These are phyloP conservation scores for Ustilaginoidea virens DNA, from an alignment of 2,329 filamentous ascomycete species.

Conservation along the genomic window DNA sequence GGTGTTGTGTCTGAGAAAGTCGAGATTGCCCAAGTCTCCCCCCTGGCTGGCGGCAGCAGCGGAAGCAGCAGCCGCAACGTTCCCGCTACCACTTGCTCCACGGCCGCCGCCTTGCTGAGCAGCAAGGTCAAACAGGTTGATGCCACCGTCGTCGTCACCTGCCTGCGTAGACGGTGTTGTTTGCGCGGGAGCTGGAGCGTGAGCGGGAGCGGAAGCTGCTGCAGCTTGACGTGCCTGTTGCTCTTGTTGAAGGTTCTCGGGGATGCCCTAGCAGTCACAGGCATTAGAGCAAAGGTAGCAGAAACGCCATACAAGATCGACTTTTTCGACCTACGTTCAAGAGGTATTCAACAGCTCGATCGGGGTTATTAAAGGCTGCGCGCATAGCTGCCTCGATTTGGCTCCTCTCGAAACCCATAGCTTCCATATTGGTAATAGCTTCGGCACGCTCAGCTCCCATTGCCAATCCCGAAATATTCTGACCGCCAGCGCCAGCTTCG, in stretches of 20 bases:
- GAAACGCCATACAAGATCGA: no score
- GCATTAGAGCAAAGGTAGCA: no score
- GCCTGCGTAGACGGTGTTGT: slow-evolving; percentile 18
- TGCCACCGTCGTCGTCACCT: slow-evolving; percentile 46
- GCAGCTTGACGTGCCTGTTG: slow-evolving; percentile 35
- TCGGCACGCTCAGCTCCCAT: slow-evolving; percentile 71
- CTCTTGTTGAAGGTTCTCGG: slow-evolving; percentile 64
- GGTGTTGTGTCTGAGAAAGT: slow-evolving; percentile 86
- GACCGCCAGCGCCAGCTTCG: slow-evolving; percentile 22
- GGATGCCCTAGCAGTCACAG: slow-evolving; percentile 64
- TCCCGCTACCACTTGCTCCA: slow-evolving; percentile 23
- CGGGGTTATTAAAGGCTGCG: slow-evolving; percentile 91
- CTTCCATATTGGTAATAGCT: slow-evolving; percentile 85
- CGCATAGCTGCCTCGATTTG: slow-evolving; percentile 92
- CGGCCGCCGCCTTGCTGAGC: slow-evolving; percentile 49
- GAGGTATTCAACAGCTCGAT: slow-evolving; percentile 93
- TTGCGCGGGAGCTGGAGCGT: slow-evolving; percentile 12
- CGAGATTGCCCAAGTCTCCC: slow-evolving; percentile 59
- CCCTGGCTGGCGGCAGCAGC: slow-evolving; percentile 33
- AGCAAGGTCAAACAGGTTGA: slow-evolving; percentile 89
- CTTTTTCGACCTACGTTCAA: slow-evolving; percentile 49
- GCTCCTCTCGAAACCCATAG: slow-evolving; percentile 82
- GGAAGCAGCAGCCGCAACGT: slow-evolving; percentile 25
- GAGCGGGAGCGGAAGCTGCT: slow-evolving; percentile 23
- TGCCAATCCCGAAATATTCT: slow-evolving; percentile 59